phyloP scores from a whole-genome alignment of 257 asterid species.

The Salvia hispanica region DNA sequence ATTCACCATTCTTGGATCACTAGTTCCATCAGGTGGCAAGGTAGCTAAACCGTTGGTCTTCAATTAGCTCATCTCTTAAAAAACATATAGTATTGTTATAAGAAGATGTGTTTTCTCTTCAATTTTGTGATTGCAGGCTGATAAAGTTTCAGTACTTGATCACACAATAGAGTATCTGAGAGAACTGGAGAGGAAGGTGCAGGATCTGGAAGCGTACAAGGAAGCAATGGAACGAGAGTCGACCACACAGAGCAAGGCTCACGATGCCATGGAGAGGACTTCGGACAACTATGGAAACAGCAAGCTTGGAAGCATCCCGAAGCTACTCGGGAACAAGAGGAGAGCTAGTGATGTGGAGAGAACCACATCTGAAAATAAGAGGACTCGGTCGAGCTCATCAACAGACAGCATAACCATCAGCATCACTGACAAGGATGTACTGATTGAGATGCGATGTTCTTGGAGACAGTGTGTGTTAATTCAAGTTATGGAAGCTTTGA shows the following conservation, averaged over 20 bases:
- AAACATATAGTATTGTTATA: too few relatives aligned
- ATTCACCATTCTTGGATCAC: conserved; percentile 63
- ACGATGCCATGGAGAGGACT: conserved; percentile 62
- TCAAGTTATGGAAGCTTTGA: conserved; percentile 63
- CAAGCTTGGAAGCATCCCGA: conserved; percentile 38
- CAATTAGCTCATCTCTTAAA: too few relatives aligned
- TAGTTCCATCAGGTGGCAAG: conserved; percentile 86
- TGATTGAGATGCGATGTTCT: conserved; percentile 59
- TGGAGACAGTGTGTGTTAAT: conserved; percentile 58
- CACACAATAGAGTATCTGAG: conserved; percentile 76
- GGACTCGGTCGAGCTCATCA: conserved; percentile 36
- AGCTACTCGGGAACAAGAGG: conserved; percentile 52
- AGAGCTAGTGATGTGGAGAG: conserved; percentile 56
- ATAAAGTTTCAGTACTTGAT: conserved; percentile 82
- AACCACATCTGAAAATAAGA: conserved; percentile 35
- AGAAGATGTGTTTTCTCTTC: not conserved
- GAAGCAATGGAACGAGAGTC: conserved; percentile 45
- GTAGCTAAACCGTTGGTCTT: conserved; percentile 32
- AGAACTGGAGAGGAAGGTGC: conserved; percentile 66
- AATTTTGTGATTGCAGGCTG: conserved; percentile 57
- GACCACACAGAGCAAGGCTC: conserved; percentile 41
- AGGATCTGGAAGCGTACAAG: conserved; percentile 58
- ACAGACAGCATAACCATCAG: conserved; percentile 49
- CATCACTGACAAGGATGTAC: conserved; percentile 51
- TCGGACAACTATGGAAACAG: conserved; percentile 61